A percentile compares a stretch with the other conserved stretches of the same genome.
Conservation (phyloP, 257 asterid species). For the Jaltomata sinuosa region DNA sequence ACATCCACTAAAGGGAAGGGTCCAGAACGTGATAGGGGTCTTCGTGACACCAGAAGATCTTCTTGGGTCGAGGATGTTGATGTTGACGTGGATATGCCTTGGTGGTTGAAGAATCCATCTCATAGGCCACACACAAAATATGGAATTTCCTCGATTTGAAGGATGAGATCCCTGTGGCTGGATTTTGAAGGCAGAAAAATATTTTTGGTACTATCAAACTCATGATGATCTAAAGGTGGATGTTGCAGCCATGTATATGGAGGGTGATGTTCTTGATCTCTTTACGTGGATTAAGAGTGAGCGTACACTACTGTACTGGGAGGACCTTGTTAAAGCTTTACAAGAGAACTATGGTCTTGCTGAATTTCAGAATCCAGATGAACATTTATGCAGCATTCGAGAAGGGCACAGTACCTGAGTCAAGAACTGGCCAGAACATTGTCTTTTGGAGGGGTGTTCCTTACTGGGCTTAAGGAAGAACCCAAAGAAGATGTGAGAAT, state of each 20-base stretch:
- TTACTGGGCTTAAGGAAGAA: not conserved
- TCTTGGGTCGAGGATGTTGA: not conserved
- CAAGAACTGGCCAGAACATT: not conserved
- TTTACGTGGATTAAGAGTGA: not conserved
- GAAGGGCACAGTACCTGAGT: not conserved
- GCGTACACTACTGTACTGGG: not conserved
- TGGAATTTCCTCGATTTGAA: not conserved
- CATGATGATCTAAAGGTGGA: not conserved
- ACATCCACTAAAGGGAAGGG: not conserved
- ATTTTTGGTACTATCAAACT: not conserved
- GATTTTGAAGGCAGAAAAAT: not conserved
- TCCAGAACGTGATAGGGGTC: not conserved
- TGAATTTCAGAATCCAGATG: not conserved
- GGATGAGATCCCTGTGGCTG: not conserved
- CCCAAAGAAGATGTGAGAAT: not conserved
- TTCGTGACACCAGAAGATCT: too few species aligned
- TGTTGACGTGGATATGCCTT: not conserved
- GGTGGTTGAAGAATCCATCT: not conserved
- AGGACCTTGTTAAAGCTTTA: not conserved
- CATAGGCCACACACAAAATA: not conserved
- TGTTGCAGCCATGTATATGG: not conserved
- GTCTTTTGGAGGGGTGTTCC: not conserved
- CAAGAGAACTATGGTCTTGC: not conserved
- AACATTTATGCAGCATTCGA: not conserved
- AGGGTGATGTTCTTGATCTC: not conserved